Evolutionary conservation across 2,329 filamentous ascomycete genomes (phyloP), one percentile per base, ranked within the genome.

Genomic region (Gremmenia infestans): DNA sequence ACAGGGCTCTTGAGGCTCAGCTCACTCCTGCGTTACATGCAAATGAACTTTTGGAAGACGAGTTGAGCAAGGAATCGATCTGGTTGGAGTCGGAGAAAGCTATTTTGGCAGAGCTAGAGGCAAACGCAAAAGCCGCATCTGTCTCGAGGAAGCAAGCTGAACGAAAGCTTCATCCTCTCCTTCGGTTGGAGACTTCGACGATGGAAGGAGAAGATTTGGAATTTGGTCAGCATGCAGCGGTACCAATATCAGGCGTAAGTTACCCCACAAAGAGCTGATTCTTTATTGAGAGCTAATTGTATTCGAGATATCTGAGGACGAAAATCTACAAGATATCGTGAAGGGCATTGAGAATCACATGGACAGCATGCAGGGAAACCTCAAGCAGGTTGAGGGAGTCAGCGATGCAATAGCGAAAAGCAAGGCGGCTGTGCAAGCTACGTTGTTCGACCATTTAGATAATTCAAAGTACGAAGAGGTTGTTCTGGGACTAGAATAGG

Each of bases 1-100:
- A 81, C 59, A 72, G 76, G 55, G 71, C 71, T 8, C 70, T 87
- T 25, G 81, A 87, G 66, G 73, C 73, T 57, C 78, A 80, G 70
- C 78, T 89, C 5, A 84, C 81, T 15, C 82, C 85, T 1, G 73
- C 81, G 19, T 71, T 85, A 43, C 85, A 89, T 70, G 78, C 82
- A 4, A 80, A 87, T 23, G 78, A 81, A 60, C 71, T 89, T 47
- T 74, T 90, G 35, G 72, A 73, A 53, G 73, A 76, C 28, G 85
- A 88, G 69, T 79, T 81, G 61, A 76, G 75, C 57, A 76, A 76
- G 62, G 78, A 86, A 54, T 78, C 85, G 71, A 71, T 65, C 35
- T 75, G 78, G 60, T 72, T 88, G 47, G 80, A 83, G 60, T 69
- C 68, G 32, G 83, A 87, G 55, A 81, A 83, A 62, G 74, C 74